phyloP scores from a whole-genome alignment of 768 basidiomycete genomes.

The Agrocybe praecox region DNA sequence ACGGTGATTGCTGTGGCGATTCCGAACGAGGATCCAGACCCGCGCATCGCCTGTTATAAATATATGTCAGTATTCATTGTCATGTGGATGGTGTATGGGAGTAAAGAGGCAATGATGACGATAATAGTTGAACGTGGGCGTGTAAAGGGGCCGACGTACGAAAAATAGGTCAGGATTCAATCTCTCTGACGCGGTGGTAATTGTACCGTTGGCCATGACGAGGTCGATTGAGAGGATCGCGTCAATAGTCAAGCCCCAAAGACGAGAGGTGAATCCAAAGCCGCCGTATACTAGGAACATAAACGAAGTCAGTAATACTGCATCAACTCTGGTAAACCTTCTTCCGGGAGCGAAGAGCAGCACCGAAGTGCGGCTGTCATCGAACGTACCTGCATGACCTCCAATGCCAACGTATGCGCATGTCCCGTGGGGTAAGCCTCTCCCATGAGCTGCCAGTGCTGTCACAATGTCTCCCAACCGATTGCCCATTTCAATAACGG shows the following conservation, averaged over 20 bases:
- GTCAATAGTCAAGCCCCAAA: slow-evolving; percentile 41
- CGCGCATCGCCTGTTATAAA: slow-evolving; percentile 36
- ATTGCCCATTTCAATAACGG: background rate
- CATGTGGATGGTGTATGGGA: background rate
- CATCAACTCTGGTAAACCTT: background rate
- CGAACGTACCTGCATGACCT: slow-evolving; percentile 1
- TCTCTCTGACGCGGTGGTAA: slow-evolving; percentile 29
- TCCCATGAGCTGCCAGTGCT: background rate
- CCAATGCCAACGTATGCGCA: slow-evolving; percentile 6
- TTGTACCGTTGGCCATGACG: slow-evolving; percentile 35
- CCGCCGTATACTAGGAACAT: slow-evolving; percentile 24
- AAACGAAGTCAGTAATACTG: background rate
- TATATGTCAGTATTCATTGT: background rate
- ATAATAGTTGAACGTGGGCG: background rate
- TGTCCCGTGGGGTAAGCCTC: slow-evolving; percentile 1
- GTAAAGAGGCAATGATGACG: background rate
- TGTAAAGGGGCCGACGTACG: slow-evolving; percentile 24
- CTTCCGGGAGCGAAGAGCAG: background rate
- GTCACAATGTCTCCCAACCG: background rate
- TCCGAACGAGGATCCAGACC: slow-evolving; percentile 40
- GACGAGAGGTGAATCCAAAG: slow-evolving; percentile 33
- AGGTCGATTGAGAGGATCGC: slow-evolving; percentile 29
- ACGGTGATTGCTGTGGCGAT: slow-evolving; percentile 38
- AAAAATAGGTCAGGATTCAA: slow-evolving; percentile 46
- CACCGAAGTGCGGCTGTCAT: background rate